phyloP scores from a whole-genome alignment of 2,329 filamentous ascomycete genomes.

The Aspergillus aculeatus region DNA sequence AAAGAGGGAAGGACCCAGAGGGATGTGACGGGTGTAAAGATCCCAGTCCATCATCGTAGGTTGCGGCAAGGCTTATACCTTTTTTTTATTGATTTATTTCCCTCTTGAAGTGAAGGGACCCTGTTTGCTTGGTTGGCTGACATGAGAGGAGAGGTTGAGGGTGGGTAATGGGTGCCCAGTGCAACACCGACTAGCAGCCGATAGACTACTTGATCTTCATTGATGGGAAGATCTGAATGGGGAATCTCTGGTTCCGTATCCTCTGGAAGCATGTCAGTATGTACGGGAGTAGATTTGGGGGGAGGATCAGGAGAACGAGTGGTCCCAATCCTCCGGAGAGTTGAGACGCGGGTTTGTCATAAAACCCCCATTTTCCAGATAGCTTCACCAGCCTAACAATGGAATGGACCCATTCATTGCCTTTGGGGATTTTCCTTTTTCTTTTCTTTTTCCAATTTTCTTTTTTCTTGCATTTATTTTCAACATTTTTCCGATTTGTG shows the following conservation, averaged over 20 bases:
- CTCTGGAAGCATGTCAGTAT: slow-evolving; percentile 12
- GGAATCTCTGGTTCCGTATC: slow-evolving; percentile 10
- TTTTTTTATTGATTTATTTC: neutral
- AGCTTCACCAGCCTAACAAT: neutral
- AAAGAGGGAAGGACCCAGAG: neutral
- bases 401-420: neutral
- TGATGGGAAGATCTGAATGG: slow-evolving; percentile 31
- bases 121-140: slow-evolving; percentile 14
- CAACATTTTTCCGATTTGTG: neutral
- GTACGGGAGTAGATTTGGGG: slow-evolving; percentile 6
- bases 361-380: slow-evolving; percentile 16
- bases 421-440: slow-evolving; percentile 2
- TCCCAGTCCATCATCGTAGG: slow-evolving; percentile 10
- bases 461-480: slow-evolving; percentile 2
- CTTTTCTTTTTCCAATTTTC: slow-evolving; percentile 10
- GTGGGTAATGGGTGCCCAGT: slow-evolving; percentile 32
- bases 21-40: neutral
- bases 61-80: slow-evolving; percentile 25
- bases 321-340: slow-evolving; percentile 22
- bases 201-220: slow-evolving; percentile 37
- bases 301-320: slow-evolving; percentile 14
- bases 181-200: slow-evolving; percentile 33
- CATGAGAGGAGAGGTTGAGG: slow-evolving; percentile 14
- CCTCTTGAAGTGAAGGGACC: slow-evolving; percentile 11
- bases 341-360: slow-evolving; percentile 9